Percentiles rank a stretch among this genome's conserved stretches.
phyloP scores from a whole-genome alignment of 2,329 filamentous ascomycete species.

The Apiospora kogelbergensis region DNA sequence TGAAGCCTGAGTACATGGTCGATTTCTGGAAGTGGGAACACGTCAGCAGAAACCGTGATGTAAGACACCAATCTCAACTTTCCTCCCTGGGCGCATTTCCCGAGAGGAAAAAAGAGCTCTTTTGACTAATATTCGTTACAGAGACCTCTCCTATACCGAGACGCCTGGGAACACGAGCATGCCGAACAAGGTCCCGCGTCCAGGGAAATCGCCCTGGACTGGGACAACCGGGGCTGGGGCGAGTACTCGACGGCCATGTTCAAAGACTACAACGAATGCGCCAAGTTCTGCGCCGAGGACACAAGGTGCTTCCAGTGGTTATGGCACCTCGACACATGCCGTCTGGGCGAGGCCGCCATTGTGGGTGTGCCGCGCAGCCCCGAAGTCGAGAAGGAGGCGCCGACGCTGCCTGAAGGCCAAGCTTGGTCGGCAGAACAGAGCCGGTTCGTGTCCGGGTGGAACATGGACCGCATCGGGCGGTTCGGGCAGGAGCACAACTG shows the following conservation, averaged over 20 bases:
- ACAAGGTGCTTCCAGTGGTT: constrained; percentile 22
- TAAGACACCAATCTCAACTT: constrained; percentile 22
- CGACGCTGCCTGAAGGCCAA: neutral
- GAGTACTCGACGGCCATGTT: constrained; percentile 8
- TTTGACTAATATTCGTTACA: constrained; percentile 13
- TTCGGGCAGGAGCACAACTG: neutral
- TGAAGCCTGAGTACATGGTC: constrained; percentile 45
- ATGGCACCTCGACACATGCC: constrained; percentile 21
- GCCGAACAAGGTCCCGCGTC: neutral
- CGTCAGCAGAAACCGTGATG: constrained; percentile 28
- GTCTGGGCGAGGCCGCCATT: constrained; percentile 17
- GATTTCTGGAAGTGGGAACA: constrained; percentile 48
- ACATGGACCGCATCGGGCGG: neutral
- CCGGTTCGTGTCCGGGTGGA: constrained; percentile 6
- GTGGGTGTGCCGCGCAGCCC: constrained; percentile 14
- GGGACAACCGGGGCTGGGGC: constrained; percentile 14
- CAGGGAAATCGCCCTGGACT: neutral
- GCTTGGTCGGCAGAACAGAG: neutral
- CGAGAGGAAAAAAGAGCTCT: too few species aligned
- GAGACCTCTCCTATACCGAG: constrained; percentile 37
- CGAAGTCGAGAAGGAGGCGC: neutral
- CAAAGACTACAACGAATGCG: constrained; percentile 18
- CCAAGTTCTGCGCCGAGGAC: constrained; percentile 19
- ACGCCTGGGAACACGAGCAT: constrained; percentile 31
- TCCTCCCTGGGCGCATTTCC: neutral